phyloP scores from a whole-genome alignment of 2,329 filamentous ascomycete genomes.

The Dactylellina cionopaga region DNA sequence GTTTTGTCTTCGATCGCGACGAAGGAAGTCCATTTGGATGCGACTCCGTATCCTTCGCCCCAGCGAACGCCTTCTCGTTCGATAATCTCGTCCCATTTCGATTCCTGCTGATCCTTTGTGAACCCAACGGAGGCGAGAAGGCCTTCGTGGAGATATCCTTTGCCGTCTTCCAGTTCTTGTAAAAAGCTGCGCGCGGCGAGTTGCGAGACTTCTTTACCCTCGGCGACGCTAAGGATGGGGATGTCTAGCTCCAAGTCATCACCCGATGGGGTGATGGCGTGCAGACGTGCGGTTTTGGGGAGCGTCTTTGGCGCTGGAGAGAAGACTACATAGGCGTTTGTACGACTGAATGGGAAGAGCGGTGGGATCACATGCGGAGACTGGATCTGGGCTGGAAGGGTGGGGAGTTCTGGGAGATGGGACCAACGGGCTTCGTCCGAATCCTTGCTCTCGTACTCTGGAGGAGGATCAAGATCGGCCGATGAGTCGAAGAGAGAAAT shows the following conservation, averaged over 20 bases:
- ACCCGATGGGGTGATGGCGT: constrained; percentile 61
- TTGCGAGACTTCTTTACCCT: constrained; percentile 64
- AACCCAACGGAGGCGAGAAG: constrained; percentile 63
- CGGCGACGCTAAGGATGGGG: constrained; percentile 64
- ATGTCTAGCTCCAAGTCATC: constrained; percentile 71
- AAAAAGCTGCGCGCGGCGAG: constrained; percentile 75
- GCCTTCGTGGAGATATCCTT: constrained; percentile 72
- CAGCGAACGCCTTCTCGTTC: constrained; percentile 74
- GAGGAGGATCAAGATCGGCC: constrained; percentile 62
- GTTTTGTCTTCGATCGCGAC: constrained; percentile 70
- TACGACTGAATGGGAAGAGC: constrained; percentile 74
- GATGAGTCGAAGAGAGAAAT: constrained; percentile 71
- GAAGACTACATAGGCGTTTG: constrained; percentile 73
- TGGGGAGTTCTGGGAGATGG: constrained; percentile 62
- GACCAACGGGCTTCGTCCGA: constrained; percentile 31
- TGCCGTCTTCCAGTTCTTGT: constrained; percentile 74
- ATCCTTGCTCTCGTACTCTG: constrained; percentile 50
- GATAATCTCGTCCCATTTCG: constrained; percentile 69
- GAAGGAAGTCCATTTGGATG: constrained; percentile 77
- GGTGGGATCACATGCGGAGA: constrained; percentile 72
- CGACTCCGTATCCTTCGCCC: constrained; percentile 73
- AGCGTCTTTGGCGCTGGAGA: constrained; percentile 68
- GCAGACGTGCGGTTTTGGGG: constrained; percentile 68
- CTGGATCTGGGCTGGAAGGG: constrained; percentile 70
- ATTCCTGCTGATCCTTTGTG: constrained; percentile 64